phyloP scores from a whole-genome alignment of 2,329 filamentous ascomycete species.

The Scedosporium minutisporum region DNA sequence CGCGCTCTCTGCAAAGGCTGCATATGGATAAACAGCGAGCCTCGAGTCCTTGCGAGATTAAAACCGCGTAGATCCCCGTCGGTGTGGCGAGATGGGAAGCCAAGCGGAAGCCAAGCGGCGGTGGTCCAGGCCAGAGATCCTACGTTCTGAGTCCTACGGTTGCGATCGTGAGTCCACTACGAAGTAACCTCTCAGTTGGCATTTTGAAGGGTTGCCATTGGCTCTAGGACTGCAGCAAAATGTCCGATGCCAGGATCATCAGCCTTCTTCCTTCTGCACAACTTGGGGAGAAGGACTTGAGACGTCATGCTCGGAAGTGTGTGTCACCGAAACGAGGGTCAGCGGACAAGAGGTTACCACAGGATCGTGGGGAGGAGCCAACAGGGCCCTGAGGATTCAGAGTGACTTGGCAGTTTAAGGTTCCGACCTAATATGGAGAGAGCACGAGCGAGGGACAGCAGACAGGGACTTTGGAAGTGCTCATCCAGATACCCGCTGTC shows the following conservation, averaged over 20 bases:
- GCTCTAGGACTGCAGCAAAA: not conserved
- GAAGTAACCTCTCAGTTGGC: not conserved
- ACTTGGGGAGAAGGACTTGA: conserved; percentile 10
- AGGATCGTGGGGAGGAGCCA: not conserved
- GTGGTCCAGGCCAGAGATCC: not conserved
- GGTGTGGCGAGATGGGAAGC: not conserved
- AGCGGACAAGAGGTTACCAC: not conserved
- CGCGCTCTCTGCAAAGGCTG: not conserved
- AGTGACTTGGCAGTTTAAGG: not conserved
- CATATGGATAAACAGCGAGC: not conserved
- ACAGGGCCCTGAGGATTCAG: not conserved
- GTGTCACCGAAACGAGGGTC: conserved; percentile 13
- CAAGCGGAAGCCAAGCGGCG: not conserved
- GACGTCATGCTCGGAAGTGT: conserved; percentile 17
- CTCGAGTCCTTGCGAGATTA: not conserved
- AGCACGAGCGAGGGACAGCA: not conserved
- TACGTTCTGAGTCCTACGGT: not conserved
- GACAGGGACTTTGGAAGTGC: not conserved
- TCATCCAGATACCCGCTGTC: not conserved
- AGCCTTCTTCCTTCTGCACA: not conserved
- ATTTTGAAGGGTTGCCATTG: not conserved
- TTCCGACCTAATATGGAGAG: not conserved
- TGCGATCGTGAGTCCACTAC: not conserved
- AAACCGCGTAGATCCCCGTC: not conserved
- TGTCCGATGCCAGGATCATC: conserved; percentile 6